Evolutionary conservation across 768 basidiomycete species (phyloP).

Genomic region (Neoboletus brunneissimus): DNA sequence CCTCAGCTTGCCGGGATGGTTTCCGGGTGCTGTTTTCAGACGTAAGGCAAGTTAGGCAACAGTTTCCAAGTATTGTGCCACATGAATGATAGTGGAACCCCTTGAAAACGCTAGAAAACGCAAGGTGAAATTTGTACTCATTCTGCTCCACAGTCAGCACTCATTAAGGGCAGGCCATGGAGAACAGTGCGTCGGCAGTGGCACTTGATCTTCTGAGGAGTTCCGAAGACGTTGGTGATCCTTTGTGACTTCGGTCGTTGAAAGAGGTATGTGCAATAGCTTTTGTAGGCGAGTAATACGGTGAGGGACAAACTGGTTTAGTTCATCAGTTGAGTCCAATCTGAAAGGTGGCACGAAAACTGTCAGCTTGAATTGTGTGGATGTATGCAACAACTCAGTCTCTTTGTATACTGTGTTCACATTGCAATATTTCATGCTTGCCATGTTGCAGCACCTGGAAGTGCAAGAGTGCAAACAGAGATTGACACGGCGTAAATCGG

Average conservation of each 20-base stretch:
- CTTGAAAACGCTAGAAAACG: neutral
- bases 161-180: neutral
- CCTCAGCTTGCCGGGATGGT: neutral
- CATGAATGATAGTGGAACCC: neutral
- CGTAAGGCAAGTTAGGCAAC: neutral
- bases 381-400: neutral
- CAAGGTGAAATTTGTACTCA: neutral
- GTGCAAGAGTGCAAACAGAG: neutral
- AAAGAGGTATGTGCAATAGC: neutral
- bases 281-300: neutral
- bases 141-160: neutral
- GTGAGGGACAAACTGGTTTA: neutral
- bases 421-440: neutral
- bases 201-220: neutral
- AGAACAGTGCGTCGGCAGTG: neutral
- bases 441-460: neutral
- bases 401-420: neutral
- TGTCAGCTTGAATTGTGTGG: neutral
- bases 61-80: neutral
- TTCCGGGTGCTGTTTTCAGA: neutral
- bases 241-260: neutral
- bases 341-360: neutral
- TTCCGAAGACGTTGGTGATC: neutral
- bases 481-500: neutral
- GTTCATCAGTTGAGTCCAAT: neutral